Percentiles rank a stretch among this genome's conserved stretches.
These are phyloP conservation scores for Talaromyces atroroseus DNA, from an alignment of 2,329 filamentous ascomycete genomes.

Conservation along the genomic window DNA sequence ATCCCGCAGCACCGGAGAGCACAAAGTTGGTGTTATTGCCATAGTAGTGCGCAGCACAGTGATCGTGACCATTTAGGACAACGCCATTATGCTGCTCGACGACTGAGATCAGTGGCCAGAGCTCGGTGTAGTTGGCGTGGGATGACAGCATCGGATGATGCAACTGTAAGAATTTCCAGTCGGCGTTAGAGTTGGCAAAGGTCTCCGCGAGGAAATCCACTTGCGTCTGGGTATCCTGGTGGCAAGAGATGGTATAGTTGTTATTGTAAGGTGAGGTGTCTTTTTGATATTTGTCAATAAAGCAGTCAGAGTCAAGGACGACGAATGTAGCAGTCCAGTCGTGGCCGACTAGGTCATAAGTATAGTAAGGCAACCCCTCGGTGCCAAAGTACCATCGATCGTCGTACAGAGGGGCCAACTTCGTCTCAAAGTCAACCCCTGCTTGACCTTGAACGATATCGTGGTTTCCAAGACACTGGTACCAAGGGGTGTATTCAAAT, in stretches of 20 bases:
- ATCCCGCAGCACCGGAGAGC: slow-evolving; percentile 15
- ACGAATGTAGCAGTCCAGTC: slow-evolving; percentile 23
- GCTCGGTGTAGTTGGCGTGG: slow-evolving; percentile 18
- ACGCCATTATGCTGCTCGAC: slow-evolving; percentile 17
- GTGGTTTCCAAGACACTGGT: slow-evolving; percentile 22
- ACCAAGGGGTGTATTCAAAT: slow-evolving; percentile 20
- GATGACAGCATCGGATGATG: slow-evolving; percentile 20
- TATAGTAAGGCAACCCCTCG: slow-evolving; percentile 18
- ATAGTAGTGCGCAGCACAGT: slow-evolving; percentile 23
- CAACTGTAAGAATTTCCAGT: slow-evolving; percentile 23
- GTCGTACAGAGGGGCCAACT: slow-evolving; percentile 20
- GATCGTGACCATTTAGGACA: slow-evolving; percentile 24
- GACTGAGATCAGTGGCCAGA: slow-evolving; percentile 19
- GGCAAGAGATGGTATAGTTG: slow-evolving; percentile 18
- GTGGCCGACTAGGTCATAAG: slow-evolving; percentile 18
- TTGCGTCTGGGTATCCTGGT: slow-evolving; percentile 18
- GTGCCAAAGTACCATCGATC: slow-evolving; percentile 23
- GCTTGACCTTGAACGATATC: slow-evolving; percentile 20
- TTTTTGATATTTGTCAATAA: slow-evolving; percentile 20
- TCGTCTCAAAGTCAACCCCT: slow-evolving; percentile 23
- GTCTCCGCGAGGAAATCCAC: slow-evolving; percentile 19
- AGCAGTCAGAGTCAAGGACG: slow-evolving; percentile 23
- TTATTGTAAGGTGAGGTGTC: slow-evolving; percentile 20
- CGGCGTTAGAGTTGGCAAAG: slow-evolving; percentile 20
- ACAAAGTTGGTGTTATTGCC: slow-evolving; percentile 21